Evolutionary conservation across 2,329 filamentous ascomycete species (phyloP), one percentile per base, ranked within the genome.

Genomic region (Sclerotinia spermophila): DNA sequence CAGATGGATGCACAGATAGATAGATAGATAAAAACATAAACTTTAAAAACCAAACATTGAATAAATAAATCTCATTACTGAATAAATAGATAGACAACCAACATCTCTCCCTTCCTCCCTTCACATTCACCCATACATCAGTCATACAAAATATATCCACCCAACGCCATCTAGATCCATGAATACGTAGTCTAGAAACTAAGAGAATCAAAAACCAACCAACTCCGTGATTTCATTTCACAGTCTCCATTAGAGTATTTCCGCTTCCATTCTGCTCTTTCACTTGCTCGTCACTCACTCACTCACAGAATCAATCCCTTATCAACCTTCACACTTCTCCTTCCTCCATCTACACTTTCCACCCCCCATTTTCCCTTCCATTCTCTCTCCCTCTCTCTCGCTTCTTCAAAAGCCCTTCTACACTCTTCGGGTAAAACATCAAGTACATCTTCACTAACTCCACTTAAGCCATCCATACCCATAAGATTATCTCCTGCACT

Each of bases 331-430:
- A 87, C 87, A 64, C 82, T 79, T 62, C 83, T 81, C 68, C 88
- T 82, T 53, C 84, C 82, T 71, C 81, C 83, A 71, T 87, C 87
- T 15, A 84, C 81, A 48, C 80, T 83, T 81, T 97, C 94, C 7
- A 86, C 85, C 24, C 86, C 87, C 93, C 94, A 97, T 73, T 85
- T 86, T 44, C 81, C 83, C 79, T 92, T 92, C 92, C 94, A 98
- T 68, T 86, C 81, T 72, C 82, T 80, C 80, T 97, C 92, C 69
- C 86, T 84, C 17, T 82, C 81, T 67, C 89, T 83, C 4, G 92
- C 90, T 68, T 86, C 83, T 66, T 93, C 84, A 73, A 97, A 94
- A 0, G 92, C 91, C 51, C 84, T 82, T 51, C 91, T 87, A 79
- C 93, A 96, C 73, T 92, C 89, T 1, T 85, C 80, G 1, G 90